phyloP scores from a whole-genome alignment of 768 basidiomycete species.

The Suillus ampliporus region DNA sequence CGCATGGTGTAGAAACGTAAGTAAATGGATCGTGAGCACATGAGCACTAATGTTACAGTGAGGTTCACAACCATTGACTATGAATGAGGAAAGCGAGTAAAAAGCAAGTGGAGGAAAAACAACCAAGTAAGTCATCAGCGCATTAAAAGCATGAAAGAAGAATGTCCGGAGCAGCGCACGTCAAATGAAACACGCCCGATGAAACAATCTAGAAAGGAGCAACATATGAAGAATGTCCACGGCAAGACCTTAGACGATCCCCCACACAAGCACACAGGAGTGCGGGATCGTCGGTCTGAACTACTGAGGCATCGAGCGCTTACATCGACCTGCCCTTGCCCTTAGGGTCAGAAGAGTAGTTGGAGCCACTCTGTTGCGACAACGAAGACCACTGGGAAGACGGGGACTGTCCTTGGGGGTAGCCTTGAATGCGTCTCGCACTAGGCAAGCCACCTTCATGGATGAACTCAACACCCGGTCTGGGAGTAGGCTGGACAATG shows the following conservation, averaged over 20 bases:
- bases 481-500: slow-evolving; percentile 13
- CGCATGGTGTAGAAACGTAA: not conserved
- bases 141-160: not conserved
- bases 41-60: not conserved
- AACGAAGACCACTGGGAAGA: slow-evolving; percentile 23
- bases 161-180: not conserved
- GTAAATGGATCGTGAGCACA: not conserved
- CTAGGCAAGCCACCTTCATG: slow-evolving; percentile 15
- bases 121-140: not conserved
- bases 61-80: not conserved
- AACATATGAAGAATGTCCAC: not conserved
- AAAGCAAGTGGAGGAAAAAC: not conserved
- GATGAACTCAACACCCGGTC: slow-evolving; percentile 22
- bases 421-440: slow-evolving; percentile 14
- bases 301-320: not conserved
- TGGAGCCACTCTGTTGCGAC: slow-evolving; percentile 24
- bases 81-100: not conserved
- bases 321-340: slow-evolving; percentile 14
- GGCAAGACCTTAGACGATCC: not conserved
- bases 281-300: not conserved
- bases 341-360: slow-evolving; percentile 17
- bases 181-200: not conserved
- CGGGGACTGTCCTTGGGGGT: slow-evolving; percentile 10
- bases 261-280: not conserved
- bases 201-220: not conserved